A percentile compares a stretch with the other conserved stretches of the same genome.
Evolutionary conservation across 139 green algal genomes (phyloP).

Genomic region (Chlamydomonas sp.): DNA sequence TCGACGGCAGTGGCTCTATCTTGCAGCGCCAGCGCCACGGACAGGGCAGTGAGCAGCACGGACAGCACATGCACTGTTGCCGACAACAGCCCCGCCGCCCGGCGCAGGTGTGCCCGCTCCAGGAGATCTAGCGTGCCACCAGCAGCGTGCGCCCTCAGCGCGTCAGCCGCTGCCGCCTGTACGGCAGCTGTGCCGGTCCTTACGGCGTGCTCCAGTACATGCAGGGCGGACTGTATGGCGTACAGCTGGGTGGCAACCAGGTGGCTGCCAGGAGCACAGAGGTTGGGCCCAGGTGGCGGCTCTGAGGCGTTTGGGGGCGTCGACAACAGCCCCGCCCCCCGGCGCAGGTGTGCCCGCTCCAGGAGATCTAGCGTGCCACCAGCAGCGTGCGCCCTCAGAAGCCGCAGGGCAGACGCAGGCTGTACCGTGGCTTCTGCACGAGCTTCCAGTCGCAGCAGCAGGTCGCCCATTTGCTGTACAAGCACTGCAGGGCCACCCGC

Average conservation of each 20-base stretch:
- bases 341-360: conserved; percentile 28
- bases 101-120: conserved; percentile 37
- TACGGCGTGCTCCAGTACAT: conserved; percentile 60
- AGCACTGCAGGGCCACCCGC: not conserved
- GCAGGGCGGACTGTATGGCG: not conserved
- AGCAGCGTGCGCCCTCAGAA: conserved; percentile 33
- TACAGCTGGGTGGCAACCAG: conserved; percentile 1
- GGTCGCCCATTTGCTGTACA: conserved; percentile 8
- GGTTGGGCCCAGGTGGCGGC: not conserved
- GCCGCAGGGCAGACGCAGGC: not conserved
- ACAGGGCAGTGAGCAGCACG: conserved; percentile 16
- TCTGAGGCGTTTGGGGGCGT: not conserved
- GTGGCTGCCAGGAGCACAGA: not conserved
- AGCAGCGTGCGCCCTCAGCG: conserved; percentile 33
- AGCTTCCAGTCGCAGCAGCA: conserved; percentile 18
- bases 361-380: conserved; percentile 63
- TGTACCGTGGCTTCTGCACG: not conserved
- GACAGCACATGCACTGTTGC: not conserved
- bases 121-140: conserved; percentile 63
- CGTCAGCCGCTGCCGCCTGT: conserved; percentile 47
- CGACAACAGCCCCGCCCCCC: not conserved
- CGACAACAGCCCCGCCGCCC: not conserved
- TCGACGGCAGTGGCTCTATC: not conserved
- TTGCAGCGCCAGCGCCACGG: not conserved
- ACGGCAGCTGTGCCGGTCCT: conserved; percentile 42